Evolutionary conservation across 345 rosid species (phyloP), one percentile per base, ranked within the genome.

Genomic region (Erucastrum elatum): DNA sequence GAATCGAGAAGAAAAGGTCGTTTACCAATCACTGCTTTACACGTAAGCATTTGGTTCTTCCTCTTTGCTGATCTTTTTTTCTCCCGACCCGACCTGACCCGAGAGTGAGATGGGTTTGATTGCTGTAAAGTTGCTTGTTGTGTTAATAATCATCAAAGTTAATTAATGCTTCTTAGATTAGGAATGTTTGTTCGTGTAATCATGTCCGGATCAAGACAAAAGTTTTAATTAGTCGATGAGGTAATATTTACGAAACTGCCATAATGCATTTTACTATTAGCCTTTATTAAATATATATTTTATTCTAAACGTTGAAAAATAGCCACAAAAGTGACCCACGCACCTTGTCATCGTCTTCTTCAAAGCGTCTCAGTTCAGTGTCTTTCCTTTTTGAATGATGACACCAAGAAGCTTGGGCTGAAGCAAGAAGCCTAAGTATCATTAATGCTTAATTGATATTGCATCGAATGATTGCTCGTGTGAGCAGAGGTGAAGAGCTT

Each of bases 1-100:
- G 63, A 69, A 55, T 6, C 11, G 74, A 33, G 78, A 67, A 73
- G 75, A 80, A 64, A 70, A 80, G 27, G 75, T 69, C 63, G 13
- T 26, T 35, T 41, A 66, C 86, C 73, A 81, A 31, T 84, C 74
- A 77, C 34, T 21, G 33, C 64, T 60, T 37, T 34, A 79, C 84
- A 76, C 84, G 80, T 84, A 80, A 62, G 15, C 60, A 31, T 7
- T 67, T 49, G 64, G 65, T 61, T 72, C 66, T 51, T 70, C 49
- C 6, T 16, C n/a, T n/a, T 61, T 35, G 21, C n/a, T 64, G 29
- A 34, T 10, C 15, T 56, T 58, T 29, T 51, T n/a, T n/a, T n/a
- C 5, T 62, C 1, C 9, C 35, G 53, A 78, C 73, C 74, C 69
- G 77, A 49, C 41, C n/a, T 55, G 64, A 66, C 68, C 68, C 73